Evolutionary conservation across 805 yeast species (phyloP), one percentile per base, ranked within the genome.

Genomic region (Ogataea glucozyma): DNA sequence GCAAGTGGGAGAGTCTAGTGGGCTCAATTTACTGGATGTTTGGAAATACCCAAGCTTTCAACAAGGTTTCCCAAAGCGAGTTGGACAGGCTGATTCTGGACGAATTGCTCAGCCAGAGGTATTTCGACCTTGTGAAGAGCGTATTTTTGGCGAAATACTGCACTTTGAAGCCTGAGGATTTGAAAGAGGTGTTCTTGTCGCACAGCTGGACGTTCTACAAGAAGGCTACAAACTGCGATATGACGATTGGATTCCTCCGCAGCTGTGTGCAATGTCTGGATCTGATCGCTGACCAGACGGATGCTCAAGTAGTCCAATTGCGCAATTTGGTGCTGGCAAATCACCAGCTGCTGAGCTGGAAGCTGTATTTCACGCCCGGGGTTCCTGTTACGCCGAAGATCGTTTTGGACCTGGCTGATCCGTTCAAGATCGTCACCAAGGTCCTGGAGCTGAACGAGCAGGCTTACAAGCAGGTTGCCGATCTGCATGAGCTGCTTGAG

Each of bases 391-490:
- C 62, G 3, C 67, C 69, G 1, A 49, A 48, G 17, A 53, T 54
- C 26, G 40, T 64, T 7, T 19, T 53, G 14, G 56, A 58, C 1
- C 26, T 48, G 2, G 40, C 44, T 11, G 61, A 63, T 37, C 61
- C 67, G 6, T 36, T 52, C 6, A 36, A 41, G n/a, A 45, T 64
- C 8, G 35, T 64, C 2, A 42, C 52, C 11, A 53, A 54, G 26
- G 53, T 65, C n/a, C 57, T 83, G 12, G 86, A 81, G 48, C 65
- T 78, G 30, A 83, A 83, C 54, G 69, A 73, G 0, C 62, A 64
- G 10, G 67, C 82, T 2, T 82, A 81, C 49, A 53, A 65, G 36
- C 70, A 78, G 6, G 57, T 65, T 18, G 70, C 67, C 3, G 64
- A 66, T 31, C 60, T 82, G 4, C 65, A 65, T 44, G 55, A 60